A percentile compares a stretch with the other conserved stretches of the same genome.
Evolutionary conservation across 2,329 filamentous ascomycete species (phyloP).

Genomic region (Coleophoma crateriformis): DNA sequence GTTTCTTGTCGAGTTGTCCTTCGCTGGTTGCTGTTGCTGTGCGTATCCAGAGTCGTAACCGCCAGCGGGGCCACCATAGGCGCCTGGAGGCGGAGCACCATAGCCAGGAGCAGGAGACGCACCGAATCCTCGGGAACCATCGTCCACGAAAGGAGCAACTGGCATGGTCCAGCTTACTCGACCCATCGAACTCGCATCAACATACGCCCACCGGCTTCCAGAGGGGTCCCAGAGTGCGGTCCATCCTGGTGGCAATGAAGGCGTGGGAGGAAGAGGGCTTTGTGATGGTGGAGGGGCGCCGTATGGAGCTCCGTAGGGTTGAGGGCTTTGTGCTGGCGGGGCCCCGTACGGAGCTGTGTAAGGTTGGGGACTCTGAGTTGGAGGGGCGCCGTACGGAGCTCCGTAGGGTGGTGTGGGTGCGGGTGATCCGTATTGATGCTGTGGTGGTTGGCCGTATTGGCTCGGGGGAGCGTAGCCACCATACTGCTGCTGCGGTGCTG

Average conservation of each 20-base stretch:
- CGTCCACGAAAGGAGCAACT: constrained; percentile 36
- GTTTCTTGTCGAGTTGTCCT: constrained; percentile 33
- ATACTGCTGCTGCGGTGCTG: not conserved
- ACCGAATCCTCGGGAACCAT: not conserved
- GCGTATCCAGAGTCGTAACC: constrained; percentile 13
- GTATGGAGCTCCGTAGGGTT: constrained; percentile 1
- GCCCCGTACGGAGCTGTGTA: not conserved
- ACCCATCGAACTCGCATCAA: constrained; percentile 48
- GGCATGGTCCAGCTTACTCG: constrained; percentile 22
- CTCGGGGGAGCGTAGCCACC: not conserved
- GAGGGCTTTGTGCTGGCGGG: not conserved
- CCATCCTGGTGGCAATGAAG: constrained; percentile 56
- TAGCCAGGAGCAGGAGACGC: constrained; percentile 8
- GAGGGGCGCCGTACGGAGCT: constrained; percentile 1
- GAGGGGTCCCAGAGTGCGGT: constrained; percentile 55
- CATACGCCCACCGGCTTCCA: constrained; percentile 58
- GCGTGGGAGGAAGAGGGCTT: constrained; percentile 14
- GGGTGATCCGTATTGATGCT: constrained; percentile 5
- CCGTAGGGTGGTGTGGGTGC: constrained; percentile 4
- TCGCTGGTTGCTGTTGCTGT: constrained; percentile 33
- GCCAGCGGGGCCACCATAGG: constrained; percentile 11
- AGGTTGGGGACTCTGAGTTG: not conserved
- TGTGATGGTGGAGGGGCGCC: constrained; percentile 23
- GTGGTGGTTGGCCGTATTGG: constrained; percentile 20
- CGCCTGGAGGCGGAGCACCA: constrained; percentile 10